phyloP scores from a whole-genome alignment of 2,329 filamentous ascomycete genomes.

The Apiospora marii region DNA sequence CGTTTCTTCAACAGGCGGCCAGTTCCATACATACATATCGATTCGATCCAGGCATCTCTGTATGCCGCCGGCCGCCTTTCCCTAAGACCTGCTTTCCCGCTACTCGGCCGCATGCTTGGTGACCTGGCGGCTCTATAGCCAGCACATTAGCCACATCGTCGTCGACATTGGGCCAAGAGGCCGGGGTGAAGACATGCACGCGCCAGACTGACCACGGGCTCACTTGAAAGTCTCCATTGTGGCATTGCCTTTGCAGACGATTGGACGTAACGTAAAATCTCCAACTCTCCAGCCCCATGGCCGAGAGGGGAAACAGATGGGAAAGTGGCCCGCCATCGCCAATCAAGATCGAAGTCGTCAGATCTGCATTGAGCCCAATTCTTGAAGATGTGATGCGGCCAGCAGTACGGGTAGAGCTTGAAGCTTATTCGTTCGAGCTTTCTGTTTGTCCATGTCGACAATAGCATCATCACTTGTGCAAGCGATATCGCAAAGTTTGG shows the following conservation, averaged over 20 bases:
- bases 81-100: constrained; percentile 23
- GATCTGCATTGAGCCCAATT: constrained; percentile 6
- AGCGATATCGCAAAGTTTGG: constrained; percentile 21
- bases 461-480: not conserved
- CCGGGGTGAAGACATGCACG: not conserved
- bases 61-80: constrained; percentile 18
- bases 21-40: constrained; percentile 29
- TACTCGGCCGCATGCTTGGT: not conserved
- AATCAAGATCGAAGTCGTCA: constrained; percentile 14
- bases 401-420: constrained; percentile 2
- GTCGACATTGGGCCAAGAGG: constrained; percentile 6
- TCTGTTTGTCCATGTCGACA: not conserved
- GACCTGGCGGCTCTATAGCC: constrained; percentile 18
- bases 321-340: constrained; percentile 20
- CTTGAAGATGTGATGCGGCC: constrained; percentile 14
- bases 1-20: constrained; percentile 28
- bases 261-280: constrained; percentile 21
- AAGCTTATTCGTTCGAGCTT: not conserved
- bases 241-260: not conserved
- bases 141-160: not conserved
- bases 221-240: constrained; percentile 1
- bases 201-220: constrained; percentile 8
- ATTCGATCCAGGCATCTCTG: constrained; percentile 27
- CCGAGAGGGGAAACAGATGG: constrained; percentile 1
- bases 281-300: not conserved